Evolutionary conservation across 1,284 basidiomycete species (phyloP), one percentile per base, ranked within the genome.

Genomic region (Cryptococcus jaspeensis): DNA sequence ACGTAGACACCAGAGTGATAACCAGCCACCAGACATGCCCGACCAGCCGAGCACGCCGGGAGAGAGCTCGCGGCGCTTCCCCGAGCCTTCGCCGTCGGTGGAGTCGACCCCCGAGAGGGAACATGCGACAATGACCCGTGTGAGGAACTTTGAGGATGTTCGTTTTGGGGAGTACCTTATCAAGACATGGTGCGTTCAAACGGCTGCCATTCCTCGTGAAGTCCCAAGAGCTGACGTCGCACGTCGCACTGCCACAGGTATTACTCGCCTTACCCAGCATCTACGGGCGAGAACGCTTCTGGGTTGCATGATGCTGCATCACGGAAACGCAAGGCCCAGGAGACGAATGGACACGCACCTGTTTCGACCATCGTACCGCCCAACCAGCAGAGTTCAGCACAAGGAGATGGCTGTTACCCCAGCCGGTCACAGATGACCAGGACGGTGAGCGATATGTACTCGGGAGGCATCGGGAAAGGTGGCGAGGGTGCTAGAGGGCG

Each of bases 261-360:
- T 77, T 91, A 87, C 74, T 92, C 90, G 2, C 90, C 90, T 1
- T 93, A 92, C 71, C 90, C 90, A 15, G 75, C 88, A 35, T 81
- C 81, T 1, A 16, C 52, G 23, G 38, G 47, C 37, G 78, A 80
- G 35, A 49, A 37, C 9, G 38, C 50, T 18, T 20, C 20, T 47
- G 25, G n/a, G 18, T 5, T 6, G 25, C 23, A 42, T 12, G 25
- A 38, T 22, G 3, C 51, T 6, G 35, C 20, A 22, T 37, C 42
- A 28, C 37, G 47, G n/a, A 55, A 55, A 32, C 53, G 48, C 8
- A 55, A 55, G 25, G 20, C 45, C 32, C 38, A 39, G 16, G 35
- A 35, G 5, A 35, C 50, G 20, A 51, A 47, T n/a, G 50, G 32
- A 22, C 38, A 56, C 38, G 13, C 37, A 11, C 36, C 23, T 6